Evolutionary conservation across 139 green algal genomes (phyloP), one percentile per base, ranked within the genome.

Genomic region (Tetraselmis striata): DNA sequence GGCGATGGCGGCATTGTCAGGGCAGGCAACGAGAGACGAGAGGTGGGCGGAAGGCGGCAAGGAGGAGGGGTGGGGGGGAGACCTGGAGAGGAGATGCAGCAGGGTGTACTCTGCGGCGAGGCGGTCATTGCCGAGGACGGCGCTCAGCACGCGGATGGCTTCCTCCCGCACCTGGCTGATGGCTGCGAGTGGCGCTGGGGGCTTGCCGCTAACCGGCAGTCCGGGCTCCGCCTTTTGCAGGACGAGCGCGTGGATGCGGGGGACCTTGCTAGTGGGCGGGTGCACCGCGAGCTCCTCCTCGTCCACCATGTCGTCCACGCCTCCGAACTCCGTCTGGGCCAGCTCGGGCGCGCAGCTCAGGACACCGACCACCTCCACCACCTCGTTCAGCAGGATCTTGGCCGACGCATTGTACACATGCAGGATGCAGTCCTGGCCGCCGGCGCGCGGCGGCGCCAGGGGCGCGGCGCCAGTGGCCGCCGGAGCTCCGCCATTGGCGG

Each of bases 31-130:
- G n/a, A n/a, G n/a, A n/a, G n/a, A n/a, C n/a, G n/a, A 30, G n/a
- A 2, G 29, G 27, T 27, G 32, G 29, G 24, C 28, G 59, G 1
- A 75, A 29, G 23, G 29, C 23, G 28, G 18, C 23, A n/a, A 80
- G 11, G 30, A 1, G 25, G 27, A 26, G 28, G 25, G 29, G 29
- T 25, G 31, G 32, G 77, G 22, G 77, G 77, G 28, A 27, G 23
- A 58, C 67, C 83, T 86, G 24, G 79, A 83, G 23, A 95, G 74
- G 23, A 91, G 78, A 59, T 90, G 83, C 79, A 95, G 77, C 29
- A 96, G 84, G 32, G 94, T 45, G 81, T 94, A 96, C 88, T 96
- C 92, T 2, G 93, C 93, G 26, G 90, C 90, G 59, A 96, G 85
- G 29, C 75, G 59, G 83, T 96, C 93, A 2, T 92, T 92, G 23